A percentile compares a stretch with the other conserved stretches of the same genome.
phyloP scores from a whole-genome alignment of 2,329 filamentous ascomycete genomes.

The Fusarium secorum region DNA sequence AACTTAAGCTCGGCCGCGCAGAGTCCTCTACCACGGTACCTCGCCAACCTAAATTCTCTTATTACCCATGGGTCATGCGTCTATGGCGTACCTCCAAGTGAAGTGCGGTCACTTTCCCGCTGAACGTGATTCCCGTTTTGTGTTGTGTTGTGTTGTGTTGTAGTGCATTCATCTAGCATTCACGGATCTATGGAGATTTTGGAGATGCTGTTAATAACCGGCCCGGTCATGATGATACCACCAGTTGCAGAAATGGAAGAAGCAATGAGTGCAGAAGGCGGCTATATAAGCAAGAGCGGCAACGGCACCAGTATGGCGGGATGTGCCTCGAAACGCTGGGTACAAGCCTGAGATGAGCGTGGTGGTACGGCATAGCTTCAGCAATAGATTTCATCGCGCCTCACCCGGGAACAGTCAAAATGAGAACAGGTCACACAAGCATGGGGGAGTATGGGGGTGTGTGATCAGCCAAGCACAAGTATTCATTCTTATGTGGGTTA shows the following conservation, averaged over 20 bases:
- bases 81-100: slow-evolving; percentile 1
- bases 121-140: not conserved
- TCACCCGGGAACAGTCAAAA: slow-evolving; percentile 40
- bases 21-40: slow-evolving; percentile 19
- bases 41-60: slow-evolving; percentile 12
- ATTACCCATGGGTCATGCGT: slow-evolving; percentile 1
- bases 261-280: slow-evolving; percentile 14
- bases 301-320: slow-evolving; percentile 11
- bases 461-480: slow-evolving; percentile 24
- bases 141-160: not conserved
- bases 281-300: slow-evolving; percentile 19
- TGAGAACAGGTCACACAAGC: slow-evolving; percentile 13
- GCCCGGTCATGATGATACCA: slow-evolving; percentile 32
- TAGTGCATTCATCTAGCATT: slow-evolving; percentile 31
- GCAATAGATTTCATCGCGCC: slow-evolving; percentile 34
- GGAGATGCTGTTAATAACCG: slow-evolving; percentile 33
- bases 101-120: not conserved
- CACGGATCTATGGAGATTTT: slow-evolving; percentile 32
- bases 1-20: slow-evolving; percentile 28
- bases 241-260: slow-evolving; percentile 12
- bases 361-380: slow-evolving; percentile 17
- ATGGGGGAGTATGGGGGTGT: slow-evolving; percentile 25
- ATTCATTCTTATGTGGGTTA: slow-evolving; percentile 25
- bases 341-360: slow-evolving; percentile 5
- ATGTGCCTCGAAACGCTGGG: slow-evolving; percentile 18